Conservation (phyloP, 306 rosid species). For the Chamaecrista fasciculata region DNA sequence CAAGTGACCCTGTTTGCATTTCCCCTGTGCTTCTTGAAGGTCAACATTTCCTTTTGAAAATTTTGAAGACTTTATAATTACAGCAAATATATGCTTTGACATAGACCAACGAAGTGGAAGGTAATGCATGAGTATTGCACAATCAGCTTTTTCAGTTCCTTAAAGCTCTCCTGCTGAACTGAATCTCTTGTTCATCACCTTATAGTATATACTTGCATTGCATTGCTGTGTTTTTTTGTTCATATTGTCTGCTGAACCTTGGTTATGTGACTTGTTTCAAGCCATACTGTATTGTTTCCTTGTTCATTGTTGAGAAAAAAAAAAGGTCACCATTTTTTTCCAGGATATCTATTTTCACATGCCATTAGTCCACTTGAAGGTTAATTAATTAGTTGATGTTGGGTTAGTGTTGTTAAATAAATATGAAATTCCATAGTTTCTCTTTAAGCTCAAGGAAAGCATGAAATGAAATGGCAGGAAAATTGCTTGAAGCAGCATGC, state of each 20-base stretch:
- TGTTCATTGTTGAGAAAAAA: neutral
- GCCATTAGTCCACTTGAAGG: neutral
- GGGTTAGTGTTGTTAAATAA: neutral
- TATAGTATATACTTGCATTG: too few relatives aligned
- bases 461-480: conserved; percentile 59
- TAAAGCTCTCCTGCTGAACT: neutral
- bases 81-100: neutral
- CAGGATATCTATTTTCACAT: neutral
- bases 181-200: conserved; percentile 2
- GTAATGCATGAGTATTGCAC: conserved; percentile 4
- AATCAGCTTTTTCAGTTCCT: neutral
- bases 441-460: conserved; percentile 13
- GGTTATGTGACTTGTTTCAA: too few relatives aligned
- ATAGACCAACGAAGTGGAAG: neutral
- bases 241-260: too few relatives aligned
- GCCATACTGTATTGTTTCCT: neutral
- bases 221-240: neutral
- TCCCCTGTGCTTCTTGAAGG: too few relatives aligned
- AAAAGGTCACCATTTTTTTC: neutral
- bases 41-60: too few relatives aligned
- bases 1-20: too few relatives aligned
- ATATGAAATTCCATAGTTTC: neutral
- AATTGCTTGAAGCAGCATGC: conserved; percentile 78
- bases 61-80: neutral
- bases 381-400: neutral